phyloP scores from a whole-genome alignment of 371 early-diverging fungal species.

The Chytridiales sp. region DNA sequence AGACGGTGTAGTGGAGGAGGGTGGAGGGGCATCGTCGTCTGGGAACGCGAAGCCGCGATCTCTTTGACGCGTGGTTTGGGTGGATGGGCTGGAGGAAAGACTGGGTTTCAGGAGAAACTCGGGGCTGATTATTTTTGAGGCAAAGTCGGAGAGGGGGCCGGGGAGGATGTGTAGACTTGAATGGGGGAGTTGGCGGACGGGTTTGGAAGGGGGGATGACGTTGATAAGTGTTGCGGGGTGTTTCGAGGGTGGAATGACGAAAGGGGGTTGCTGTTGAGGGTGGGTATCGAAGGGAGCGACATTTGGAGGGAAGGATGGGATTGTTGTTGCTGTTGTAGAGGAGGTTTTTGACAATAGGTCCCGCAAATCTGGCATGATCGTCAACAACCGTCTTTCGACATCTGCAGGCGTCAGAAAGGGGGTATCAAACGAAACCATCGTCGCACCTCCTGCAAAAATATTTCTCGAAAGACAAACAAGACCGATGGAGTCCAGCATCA shows the following conservation, averaged over 20 bases:
- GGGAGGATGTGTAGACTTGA: constrained; percentile 25
- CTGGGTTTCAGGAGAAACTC: constrained; percentile 7
- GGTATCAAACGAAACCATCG: constrained; percentile 28
- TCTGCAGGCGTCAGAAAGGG: constrained; percentile 21
- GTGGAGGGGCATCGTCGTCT: not conserved
- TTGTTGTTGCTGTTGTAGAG: too few relatives aligned
- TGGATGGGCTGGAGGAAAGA: not conserved
- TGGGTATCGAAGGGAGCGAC: too few relatives aligned
- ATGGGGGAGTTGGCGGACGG: constrained; percentile 26
- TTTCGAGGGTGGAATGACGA: too few relatives aligned
- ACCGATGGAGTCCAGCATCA: constrained; percentile 29
- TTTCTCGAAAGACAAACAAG: constrained; percentile 20
- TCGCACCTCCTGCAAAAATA: constrained; percentile 16
- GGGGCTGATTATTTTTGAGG: constrained; percentile 4
- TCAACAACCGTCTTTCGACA: constrained; percentile 26
- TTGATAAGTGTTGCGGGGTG: too few relatives aligned
- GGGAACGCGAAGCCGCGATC: not conserved
- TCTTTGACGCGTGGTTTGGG: not conserved
- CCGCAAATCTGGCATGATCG: too few relatives aligned
- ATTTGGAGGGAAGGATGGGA: too few relatives aligned
- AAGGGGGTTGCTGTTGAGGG: not conserved
- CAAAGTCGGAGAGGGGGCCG: not conserved
- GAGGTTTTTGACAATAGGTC: too few relatives aligned
- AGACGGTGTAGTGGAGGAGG: not conserved
- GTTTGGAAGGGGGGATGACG: constrained; percentile 19